Conservation (phyloP, 2,329 filamentous ascomycete species). For the Emmonsia crescens region DNA sequence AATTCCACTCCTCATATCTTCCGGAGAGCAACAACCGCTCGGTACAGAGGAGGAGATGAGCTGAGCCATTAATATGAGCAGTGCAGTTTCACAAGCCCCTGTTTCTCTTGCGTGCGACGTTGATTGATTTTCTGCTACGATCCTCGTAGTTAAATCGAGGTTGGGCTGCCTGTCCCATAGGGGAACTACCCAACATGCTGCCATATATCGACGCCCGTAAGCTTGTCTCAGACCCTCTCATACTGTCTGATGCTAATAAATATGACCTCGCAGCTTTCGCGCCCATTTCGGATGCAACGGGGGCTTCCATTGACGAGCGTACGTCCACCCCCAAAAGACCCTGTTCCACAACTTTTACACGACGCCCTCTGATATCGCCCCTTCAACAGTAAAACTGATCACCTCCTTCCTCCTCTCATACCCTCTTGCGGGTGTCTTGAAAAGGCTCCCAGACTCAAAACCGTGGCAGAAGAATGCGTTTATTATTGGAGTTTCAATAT, state of each 20-base stretch:
- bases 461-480: constrained; percentile 83
- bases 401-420: constrained; percentile 86
- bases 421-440: constrained; percentile 76
- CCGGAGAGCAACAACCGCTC: background rate
- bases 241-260: background rate
- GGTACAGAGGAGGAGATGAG: background rate
- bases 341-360: background rate
- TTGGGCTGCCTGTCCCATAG: background rate
- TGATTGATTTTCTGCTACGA: background rate
- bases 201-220: constrained; percentile 2
- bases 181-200: background rate
- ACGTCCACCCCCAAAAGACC: constrained; percentile 13
- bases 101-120: background rate
- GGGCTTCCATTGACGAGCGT: constrained; percentile 57
- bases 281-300: constrained; percentile 46
- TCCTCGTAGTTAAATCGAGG: background rate
- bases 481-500: constrained; percentile 66
- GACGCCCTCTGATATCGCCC: constrained; percentile 9
- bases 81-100: background rate
- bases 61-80: background rate
- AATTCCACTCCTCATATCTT: no score
- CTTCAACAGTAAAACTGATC: constrained; percentile 73
- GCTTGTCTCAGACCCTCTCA: background rate
- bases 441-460: constrained; percentile 75
- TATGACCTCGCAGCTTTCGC: constrained; percentile 43